Evolutionary conservation across 2,329 filamentous ascomycete genomes (phyloP), one percentile per base, ranked within the genome.

Genomic region (Diplodia seriata): DNA sequence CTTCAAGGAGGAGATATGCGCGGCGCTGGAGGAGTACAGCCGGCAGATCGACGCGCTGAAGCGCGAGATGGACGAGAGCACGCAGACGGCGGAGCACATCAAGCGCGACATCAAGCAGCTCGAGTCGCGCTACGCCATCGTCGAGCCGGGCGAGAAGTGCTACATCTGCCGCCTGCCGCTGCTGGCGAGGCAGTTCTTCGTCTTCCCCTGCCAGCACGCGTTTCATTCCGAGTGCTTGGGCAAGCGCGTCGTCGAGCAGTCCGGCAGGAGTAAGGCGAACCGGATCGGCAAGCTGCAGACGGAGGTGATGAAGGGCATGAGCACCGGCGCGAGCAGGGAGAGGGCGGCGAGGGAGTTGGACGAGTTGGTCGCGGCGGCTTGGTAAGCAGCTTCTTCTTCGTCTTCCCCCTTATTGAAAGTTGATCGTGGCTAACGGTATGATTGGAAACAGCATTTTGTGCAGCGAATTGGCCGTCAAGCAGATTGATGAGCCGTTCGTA

Each of bases 1-100:
- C 78, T 99, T 99, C 85, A 97, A 98, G 77, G 94, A 98, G 71
- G 95, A 99, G 77, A 98, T 99, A 47, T 99, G 95, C 81, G 85
- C 88, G 0, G 95, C 96, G 0, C 85, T 99, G 1, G 95, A 99
- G 79, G 92, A 96, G 71, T 99, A 99, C 81, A 91, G 89, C 56
- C 90, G 92, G 47, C 93, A 92, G 72, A 99, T 99, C 72, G 95
- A 98, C 74, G 85, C 84, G 1, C 83, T 99, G 49, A 93, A 94
- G 75, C 89, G 90, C 71, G 94, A 98, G 78, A 99, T 99, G 95
- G 95, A 99, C 77, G 93, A 97, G 76, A 93, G 90, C 4, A 91
- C 93, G 11, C 88, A 89, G 70, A 98, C 95, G 15, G 94, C 95
- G 0, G 87, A 90, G 36, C 93, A 97, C 74, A 98, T 99, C 81